Evolutionary conservation across 2,329 filamentous ascomycete genomes (phyloP).

Genomic region (Alternaria brassicicola): DNA sequence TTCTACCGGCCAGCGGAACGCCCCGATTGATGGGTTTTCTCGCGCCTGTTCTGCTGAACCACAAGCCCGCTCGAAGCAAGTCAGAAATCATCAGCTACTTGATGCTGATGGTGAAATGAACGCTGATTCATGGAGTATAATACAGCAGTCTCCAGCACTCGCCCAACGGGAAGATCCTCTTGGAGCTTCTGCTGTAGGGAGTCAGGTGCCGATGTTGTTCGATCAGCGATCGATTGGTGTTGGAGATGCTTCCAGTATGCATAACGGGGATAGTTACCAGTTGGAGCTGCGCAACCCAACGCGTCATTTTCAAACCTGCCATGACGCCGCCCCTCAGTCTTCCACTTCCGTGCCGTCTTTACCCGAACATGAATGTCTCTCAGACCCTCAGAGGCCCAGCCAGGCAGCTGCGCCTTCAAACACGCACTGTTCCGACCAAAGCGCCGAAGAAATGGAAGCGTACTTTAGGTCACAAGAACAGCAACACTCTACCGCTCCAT

Average conservation of each 20-base stretch:
- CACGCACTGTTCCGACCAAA: neutral
- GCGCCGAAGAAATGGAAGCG: constrained; percentile 5
- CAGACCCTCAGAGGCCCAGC: neutral
- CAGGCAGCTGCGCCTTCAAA: too few species aligned
- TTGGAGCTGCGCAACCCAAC: neutral
- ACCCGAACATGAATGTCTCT: neutral
- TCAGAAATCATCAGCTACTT: neutral
- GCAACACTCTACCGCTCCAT: neutral
- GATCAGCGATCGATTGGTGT: neutral
- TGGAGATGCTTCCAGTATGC: neutral
- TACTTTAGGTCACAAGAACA: constrained; percentile 6
- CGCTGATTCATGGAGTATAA: neutral
- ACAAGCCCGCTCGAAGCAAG: neutral
- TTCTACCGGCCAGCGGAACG: neutral
- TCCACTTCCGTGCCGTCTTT: neutral
- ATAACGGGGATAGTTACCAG: neutral
- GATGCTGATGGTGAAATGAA: neutral
- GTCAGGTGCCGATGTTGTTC: neutral
- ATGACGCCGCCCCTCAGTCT: neutral
- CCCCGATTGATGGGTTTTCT: neutral
- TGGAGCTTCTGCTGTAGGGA: neutral
- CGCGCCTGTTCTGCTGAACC: constrained; percentile 4
- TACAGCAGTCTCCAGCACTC: constrained; percentile 12
- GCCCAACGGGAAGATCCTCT: constrained; percentile 1
- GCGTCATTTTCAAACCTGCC: neutral